Evolutionary conservation across 257 asterid species (phyloP), one percentile per base, ranked within the genome.

Genomic region (Solanum pennellii): DNA sequence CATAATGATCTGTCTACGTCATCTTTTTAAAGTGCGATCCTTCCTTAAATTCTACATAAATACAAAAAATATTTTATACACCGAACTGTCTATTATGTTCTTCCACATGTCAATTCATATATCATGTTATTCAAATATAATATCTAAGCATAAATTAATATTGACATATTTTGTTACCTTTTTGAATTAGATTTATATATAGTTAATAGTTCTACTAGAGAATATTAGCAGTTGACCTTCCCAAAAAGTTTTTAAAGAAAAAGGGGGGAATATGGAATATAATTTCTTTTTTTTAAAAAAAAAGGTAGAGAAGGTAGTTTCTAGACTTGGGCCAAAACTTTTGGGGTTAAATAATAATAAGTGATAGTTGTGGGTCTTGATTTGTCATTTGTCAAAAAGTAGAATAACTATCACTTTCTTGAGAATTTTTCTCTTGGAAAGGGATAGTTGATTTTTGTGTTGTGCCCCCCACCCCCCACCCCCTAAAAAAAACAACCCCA

Each of bases 51-150:
- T 1, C 7, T 62, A 23, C 1, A 5, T 62, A 8, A 12, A 65
- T n/a, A 4, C 1, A 3, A 11, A 3, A 11, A 1, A 65, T 65
- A 1, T 0, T 65, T 12, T 65, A 5, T 65, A 7, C 18, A n/a
- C 0, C 9, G 4, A n/a, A 0, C 0, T n/a, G 2, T 0, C 1
- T 10, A 11, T 65, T 65, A n/a, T 27, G 11, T 68, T 71, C 59
- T 2, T 49, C 9, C 20, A 49, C 59, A 0, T 15, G 59, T 8
- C 21, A 49, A 15, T 49, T 49, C 59, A 49, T 49, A 5, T 14
- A 49, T 49, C 25, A 33, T 33, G n/a, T 71, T 16, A 16, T 16
- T 71, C 82, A 73, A 8, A 37, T 73, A 37, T 3, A 73, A 73
- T 21, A 20, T 73, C 9, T 9, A 37, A 20, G 29, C 44, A 37